phyloP scores from a whole-genome alignment of 345 rosid genomes.

The Eutrema yunnanense region DNA sequence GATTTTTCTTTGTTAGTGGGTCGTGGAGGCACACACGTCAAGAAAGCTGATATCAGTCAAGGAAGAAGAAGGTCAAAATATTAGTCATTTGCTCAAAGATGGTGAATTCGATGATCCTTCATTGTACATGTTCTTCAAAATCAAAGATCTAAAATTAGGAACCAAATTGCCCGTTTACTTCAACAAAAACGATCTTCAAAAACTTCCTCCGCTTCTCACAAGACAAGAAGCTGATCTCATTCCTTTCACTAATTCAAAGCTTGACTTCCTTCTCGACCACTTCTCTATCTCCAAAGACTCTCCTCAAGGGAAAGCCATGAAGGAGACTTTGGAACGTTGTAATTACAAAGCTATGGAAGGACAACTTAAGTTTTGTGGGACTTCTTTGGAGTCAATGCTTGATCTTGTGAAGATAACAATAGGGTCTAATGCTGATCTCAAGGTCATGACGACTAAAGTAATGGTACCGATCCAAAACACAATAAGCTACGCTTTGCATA shows the following conservation, averaged over 20 bases:
- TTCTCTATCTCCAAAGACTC: conserved; percentile 54
- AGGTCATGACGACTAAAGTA: conserved; percentile 39
- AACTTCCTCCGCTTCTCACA: conserved; percentile 45
- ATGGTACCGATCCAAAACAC: not conserved
- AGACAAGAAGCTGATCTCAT: conserved; percentile 52
- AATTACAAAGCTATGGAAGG: conserved; percentile 40
- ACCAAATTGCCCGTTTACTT: conserved; percentile 37
- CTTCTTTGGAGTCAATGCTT: conserved; percentile 69
- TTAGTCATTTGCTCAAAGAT: conserved; percentile 12
- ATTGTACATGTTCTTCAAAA: conserved; percentile 41
- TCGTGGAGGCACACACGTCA: conserved; percentile 27
- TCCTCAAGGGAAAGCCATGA: conserved; percentile 66
- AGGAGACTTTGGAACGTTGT: conserved; percentile 47
- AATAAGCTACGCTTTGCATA: conserved; percentile 29
- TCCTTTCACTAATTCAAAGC: conserved; percentile 51
- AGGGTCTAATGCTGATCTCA: conserved; percentile 32
- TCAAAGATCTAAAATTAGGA: conserved; percentile 43
- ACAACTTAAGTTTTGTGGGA: conserved; percentile 49
- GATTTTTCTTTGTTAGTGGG: conserved; percentile 4
- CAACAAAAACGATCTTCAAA: conserved; percentile 30
- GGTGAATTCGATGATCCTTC: conserved; percentile 40
- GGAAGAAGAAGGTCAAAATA: conserved; percentile 15
- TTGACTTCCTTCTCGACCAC: conserved; percentile 42
- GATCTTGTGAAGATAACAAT: conserved; percentile 39
- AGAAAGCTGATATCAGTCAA: conserved; percentile 18